phyloP scores from a whole-genome alignment of 2,329 filamentous ascomycete genomes.

The Claviceps fusiformis region DNA sequence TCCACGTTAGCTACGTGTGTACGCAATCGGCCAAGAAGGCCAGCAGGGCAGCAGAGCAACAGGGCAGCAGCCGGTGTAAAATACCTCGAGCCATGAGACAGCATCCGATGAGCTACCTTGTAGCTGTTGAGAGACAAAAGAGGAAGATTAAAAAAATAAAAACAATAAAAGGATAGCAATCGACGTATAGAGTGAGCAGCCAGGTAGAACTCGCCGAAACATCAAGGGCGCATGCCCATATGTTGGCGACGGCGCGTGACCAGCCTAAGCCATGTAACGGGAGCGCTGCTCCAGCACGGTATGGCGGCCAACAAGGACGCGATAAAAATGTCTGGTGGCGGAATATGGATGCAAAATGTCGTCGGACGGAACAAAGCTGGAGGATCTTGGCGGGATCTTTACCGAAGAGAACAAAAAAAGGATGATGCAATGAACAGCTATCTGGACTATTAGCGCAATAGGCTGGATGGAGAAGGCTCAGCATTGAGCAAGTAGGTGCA shows the following conservation, averaged over 20 bases:
- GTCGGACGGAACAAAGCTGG: background rate
- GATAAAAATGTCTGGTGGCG: background rate
- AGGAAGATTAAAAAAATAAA: background rate
- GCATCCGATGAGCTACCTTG: background rate
- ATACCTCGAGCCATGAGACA: constrained; percentile 8
- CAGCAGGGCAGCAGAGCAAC: background rate
- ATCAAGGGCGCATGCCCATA: constrained; percentile 8
- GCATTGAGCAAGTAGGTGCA: background rate
- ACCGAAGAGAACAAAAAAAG: background rate
- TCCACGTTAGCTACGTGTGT: background rate
- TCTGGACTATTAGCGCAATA: background rate
- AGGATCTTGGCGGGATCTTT: background rate
- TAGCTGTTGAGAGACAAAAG: background rate
- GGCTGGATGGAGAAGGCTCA: background rate
- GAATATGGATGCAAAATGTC: background rate
- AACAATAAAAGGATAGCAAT: background rate
- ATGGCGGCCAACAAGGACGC: background rate
- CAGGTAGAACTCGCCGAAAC: background rate
- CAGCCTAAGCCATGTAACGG: constrained; percentile 3
- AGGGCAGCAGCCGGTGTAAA: background rate
- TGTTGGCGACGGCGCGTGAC: constrained; percentile 4
- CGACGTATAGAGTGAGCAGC: background rate
- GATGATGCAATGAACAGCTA: background rate
- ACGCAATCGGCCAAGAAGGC: background rate
- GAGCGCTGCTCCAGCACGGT: background rate